A percentile compares a stretch with the other conserved stretches of the same genome.
Conservation (phyloP, 306 rosid species). For the Sindora glabra region DNA sequence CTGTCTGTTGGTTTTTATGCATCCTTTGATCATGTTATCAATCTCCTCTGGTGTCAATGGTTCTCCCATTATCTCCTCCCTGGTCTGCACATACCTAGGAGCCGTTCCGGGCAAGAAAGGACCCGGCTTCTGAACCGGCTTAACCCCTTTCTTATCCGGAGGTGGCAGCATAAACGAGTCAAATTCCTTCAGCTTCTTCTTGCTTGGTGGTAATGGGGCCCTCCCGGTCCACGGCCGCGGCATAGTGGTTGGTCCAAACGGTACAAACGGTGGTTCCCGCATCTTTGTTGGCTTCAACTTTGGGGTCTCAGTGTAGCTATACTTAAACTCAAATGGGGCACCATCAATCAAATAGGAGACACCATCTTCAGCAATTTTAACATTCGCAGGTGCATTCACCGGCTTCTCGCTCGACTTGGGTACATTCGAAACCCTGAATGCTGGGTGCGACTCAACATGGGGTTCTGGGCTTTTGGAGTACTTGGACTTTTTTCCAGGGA, state of each 20-base stretch:
- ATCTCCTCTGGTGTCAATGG: conserved; percentile 65
- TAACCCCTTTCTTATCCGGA: conserved; percentile 74
- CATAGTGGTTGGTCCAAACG: conserved; percentile 67
- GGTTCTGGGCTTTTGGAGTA: conserved; percentile 48
- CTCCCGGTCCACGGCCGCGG: conserved; percentile 81
- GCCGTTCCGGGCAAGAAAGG: conserved; percentile 64
- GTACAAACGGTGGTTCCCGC: conserved; percentile 61
- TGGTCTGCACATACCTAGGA: conserved; percentile 52
- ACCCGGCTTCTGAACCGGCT: conserved; percentile 82
- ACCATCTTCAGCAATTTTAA: conserved; percentile 57
- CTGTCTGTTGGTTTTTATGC: conserved; percentile 43
- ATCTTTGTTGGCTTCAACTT: conserved; percentile 63
- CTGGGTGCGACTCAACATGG: conserved; percentile 35
- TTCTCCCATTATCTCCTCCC: conserved; percentile 78
- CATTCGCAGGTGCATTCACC: conserved; percentile 26
- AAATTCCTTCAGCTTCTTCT: conserved; percentile 65
- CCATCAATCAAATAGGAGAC: background rate
- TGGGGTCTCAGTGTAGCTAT: conserved; percentile 92
- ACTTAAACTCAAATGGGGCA: conserved; percentile 88
- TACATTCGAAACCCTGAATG: conserved; percentile 18
- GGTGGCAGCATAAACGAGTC: conserved; percentile 82
- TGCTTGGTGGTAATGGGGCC: conserved; percentile 74
- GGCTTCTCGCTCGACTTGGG: conserved; percentile 21
- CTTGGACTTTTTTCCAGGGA: conserved; percentile 61
- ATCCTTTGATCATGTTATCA: conserved; percentile 31